Evolutionary conservation across 805 yeast species (phyloP), one percentile per base, ranked within the genome.

Genomic region (Saccharomycopsis selenospora): DNA sequence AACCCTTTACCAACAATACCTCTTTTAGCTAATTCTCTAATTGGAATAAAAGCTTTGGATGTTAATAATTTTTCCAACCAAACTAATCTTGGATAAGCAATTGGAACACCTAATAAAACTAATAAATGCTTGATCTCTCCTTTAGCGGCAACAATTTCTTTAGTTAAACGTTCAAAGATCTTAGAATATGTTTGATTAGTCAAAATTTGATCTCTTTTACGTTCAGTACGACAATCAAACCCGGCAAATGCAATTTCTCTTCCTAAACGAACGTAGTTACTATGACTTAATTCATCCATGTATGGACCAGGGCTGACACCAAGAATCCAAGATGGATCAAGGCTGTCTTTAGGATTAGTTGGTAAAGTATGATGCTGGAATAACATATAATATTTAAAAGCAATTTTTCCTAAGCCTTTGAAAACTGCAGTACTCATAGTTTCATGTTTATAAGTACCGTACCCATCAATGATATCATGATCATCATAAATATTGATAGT

Each of bases 381-480:
- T 18, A 93, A 64, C 85, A 89, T 75, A 65, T 93, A 91, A 66
- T 84, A 90, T 60, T 80, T 80, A 69, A 78, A 87, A 1, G 98
- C 96, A 10, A 77, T 66, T 51, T 74, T 73, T 7, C 98, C 98
- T 27, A 91, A 74, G 10, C 82, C 77, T 49, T 65, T 62, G 61
- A 91, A 86, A 6, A 86, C 75, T 1, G 78, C 80, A 36, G 79
- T 76, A 2, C 58, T 57, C 96, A 88, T 89, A 28, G 95, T 86
- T 1, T 64, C 49, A 55, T 88, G 85, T 43, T 73, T 71, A 63
- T 91, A 91, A 0, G 96, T 85, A 2, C 98, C 99, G 66, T 79
- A 91, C 2, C 98, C 99, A 61, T 91, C 99, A 56, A 93, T 90
- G 46, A 91, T 86, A 63, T 93, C 98, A 66, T 91, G 99, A 63